These are phyloP conservation scores for Tylopilus orsonianus DNA, from an alignment of 1,284 basidiomycete genomes.

Conservation along the genomic window DNA sequence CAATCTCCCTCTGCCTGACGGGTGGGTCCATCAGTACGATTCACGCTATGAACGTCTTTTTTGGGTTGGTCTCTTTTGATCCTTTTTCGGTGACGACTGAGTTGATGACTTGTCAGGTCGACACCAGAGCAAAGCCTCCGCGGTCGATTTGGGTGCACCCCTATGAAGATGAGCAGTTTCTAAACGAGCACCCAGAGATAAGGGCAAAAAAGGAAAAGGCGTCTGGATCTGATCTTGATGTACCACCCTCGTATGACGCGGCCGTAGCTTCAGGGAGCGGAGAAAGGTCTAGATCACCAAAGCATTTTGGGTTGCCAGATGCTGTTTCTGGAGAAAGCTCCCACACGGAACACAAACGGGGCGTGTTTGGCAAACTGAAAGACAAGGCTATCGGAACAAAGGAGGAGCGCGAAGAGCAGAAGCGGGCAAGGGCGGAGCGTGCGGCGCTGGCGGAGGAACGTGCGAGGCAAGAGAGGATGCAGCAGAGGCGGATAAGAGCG, in stretches of 20 bases:
- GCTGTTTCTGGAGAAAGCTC: neutral
- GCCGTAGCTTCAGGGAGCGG: constrained; percentile 27
- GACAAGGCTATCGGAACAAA: constrained; percentile 63
- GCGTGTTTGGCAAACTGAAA: constrained; percentile 59
- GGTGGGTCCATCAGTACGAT: constrained; percentile 63
- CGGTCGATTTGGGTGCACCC: constrained; percentile 72
- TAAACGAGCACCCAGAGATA: constrained; percentile 53
- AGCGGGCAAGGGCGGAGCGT: constrained; percentile 38
- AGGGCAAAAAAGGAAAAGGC: constrained; percentile 37
- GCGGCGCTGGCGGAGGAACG: constrained; percentile 21
- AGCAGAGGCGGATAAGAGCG: constrained; percentile 38
- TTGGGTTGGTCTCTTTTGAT: constrained; percentile 35
- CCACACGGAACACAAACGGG: constrained; percentile 39
- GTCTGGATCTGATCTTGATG: constrained; percentile 18
- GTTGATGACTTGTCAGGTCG: constrained; percentile 44
- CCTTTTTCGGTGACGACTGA: neutral
- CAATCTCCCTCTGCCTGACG: constrained; percentile 47
- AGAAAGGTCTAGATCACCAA: constrained; percentile 3
- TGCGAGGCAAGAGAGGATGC: constrained; percentile 15
- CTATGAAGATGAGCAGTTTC: constrained; percentile 63
- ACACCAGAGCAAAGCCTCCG: constrained; percentile 62
- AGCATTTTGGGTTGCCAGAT: neutral
- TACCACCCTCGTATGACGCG: constrained; percentile 33
- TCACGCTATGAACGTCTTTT: constrained; percentile 25
- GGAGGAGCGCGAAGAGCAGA: constrained; percentile 58